These are phyloP conservation scores for peach (Prunus persica) DNA, from an alignment of 306 rosid genomes.

Conservation along the genomic window Prunus_persica_NCBIv2 NC_034009.1:32302501-32303000, in stretches of 20 bases:
- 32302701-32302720: neutral
- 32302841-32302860: neutral
- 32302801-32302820: neutral
- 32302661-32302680: neutral
- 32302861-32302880: neutral
- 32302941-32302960: neutral
- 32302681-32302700: neutral
- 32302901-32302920: neutral
- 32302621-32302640: neutral
- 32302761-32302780: neutral
- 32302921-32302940: neutral
- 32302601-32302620: neutral
- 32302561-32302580: constrained; percentile 20
- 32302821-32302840: neutral
- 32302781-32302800: neutral
- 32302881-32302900: neutral
- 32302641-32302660: neutral
- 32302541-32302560: constrained; percentile 68
- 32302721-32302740: neutral
- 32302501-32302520: constrained; percentile 51
- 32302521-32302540: constrained; percentile 84
- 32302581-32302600: neutral
- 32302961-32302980: neutral
- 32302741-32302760: neutral
- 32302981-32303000: neutral